Conservation (phyloP, 495 filamentous ascomycete species). For the Terfezia boudieri region DNA sequence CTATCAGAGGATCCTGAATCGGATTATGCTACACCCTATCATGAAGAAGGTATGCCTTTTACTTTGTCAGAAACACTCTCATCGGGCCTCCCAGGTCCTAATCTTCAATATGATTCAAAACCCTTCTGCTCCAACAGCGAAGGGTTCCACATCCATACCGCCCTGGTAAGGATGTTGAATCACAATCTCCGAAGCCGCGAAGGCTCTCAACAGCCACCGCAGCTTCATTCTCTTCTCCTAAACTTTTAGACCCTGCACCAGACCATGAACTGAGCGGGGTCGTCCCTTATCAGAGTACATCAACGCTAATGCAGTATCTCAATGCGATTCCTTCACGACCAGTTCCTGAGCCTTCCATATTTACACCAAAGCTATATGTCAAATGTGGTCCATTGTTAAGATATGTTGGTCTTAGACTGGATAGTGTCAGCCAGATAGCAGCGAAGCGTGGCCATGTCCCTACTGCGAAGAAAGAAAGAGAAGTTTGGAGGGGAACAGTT, state of each 20-base stretch:
- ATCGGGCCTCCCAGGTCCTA: not conserved
- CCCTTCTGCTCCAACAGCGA: not conserved
- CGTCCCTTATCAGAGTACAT: constrained; percentile 8
- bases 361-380: constrained; percentile 62
- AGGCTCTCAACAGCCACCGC: constrained; percentile 2
- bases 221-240: not conserved
- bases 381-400: constrained; percentile 77
- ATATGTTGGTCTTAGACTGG: constrained; percentile 57
- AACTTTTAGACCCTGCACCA: not conserved
- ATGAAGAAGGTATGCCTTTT: not conserved
- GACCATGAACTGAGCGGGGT: constrained; percentile 1
- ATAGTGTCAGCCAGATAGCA: constrained; percentile 11
- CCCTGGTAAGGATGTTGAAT: not conserved
- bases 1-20: constrained; percentile 4
- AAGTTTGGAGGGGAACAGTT: constrained; percentile 78
- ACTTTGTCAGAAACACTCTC: not conserved
- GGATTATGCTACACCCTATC: constrained; percentile 9
- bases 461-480: constrained; percentile 29
- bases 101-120: not conserved
- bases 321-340: constrained; percentile 12
- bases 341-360: constrained; percentile 36
- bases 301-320: constrained; percentile 15
- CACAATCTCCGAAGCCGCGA: not conserved
- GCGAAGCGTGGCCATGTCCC: constrained; percentile 8
- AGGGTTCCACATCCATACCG: not conserved